Evolutionary conservation across 2,329 filamentous ascomycete genomes (phyloP).

Genomic region (Penicillium sp.): DNA sequence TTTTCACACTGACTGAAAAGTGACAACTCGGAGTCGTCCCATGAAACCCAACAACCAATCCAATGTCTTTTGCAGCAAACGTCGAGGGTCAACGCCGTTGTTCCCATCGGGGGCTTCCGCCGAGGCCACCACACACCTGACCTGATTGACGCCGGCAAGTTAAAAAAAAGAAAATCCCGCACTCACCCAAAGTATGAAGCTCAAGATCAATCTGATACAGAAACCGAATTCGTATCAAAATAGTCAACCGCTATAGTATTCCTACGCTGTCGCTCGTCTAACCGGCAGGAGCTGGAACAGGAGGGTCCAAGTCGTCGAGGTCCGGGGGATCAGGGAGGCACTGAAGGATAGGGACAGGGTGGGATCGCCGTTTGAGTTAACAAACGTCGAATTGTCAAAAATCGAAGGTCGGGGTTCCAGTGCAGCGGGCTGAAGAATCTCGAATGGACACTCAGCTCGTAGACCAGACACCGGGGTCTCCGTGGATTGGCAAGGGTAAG

Average conservation of each 20-base stretch:
- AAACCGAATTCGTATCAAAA: conserved; percentile 13
- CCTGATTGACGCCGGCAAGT: neutral
- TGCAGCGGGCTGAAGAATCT: conserved; percentile 30
- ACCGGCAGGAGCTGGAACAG: conserved; percentile 42
- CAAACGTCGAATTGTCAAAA: conserved; percentile 38
- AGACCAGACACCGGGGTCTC: conserved; percentile 44
- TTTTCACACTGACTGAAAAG: neutral
- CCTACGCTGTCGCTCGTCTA: conserved; percentile 41
- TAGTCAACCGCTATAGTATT: conserved; percentile 6
- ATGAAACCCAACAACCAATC: neutral
- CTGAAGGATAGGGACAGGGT: conserved; percentile 29
- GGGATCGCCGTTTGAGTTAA: conserved; percentile 41
- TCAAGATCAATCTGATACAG: conserved; percentile 20
- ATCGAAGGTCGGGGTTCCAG: conserved; percentile 38
- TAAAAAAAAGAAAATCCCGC: conserved; percentile 1
- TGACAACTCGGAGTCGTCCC: neutral
- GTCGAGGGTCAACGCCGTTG: neutral
- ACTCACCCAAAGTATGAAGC: conserved; percentile 21
- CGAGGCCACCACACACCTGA: conserved; percentile 11
- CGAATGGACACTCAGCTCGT: conserved; percentile 32
- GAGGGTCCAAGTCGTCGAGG: conserved; percentile 33
- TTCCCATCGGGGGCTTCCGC: conserved; percentile 6
- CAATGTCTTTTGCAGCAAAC: neutral
- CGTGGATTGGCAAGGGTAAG: conserved; percentile 38
- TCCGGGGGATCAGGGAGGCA: conserved; percentile 33